Evolutionary conservation across 148 eudicot genomes (phyloP).

Genomic region (Rhododendron molle): DNA sequence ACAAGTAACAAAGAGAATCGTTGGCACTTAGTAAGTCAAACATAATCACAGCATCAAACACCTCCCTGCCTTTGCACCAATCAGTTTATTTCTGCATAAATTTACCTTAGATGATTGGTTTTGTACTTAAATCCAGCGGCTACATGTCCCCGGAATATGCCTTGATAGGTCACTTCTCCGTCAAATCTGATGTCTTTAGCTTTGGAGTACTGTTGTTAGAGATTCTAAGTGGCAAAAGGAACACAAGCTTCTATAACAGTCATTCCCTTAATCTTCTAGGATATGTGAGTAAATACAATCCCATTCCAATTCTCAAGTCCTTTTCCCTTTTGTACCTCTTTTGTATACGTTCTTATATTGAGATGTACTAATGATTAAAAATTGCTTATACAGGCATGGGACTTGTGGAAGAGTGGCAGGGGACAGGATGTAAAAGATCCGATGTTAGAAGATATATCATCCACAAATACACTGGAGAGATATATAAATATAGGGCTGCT

Average conservation of each 20-base stretch:
- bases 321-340: neutral
- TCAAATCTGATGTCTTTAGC: neutral
- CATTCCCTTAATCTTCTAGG: neutral
- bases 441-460: neutral
- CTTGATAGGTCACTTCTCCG: neutral
- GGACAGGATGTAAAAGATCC: neutral
- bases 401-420: neutral
- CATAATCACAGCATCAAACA: neutral
- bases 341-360: neutral
- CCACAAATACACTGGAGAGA: neutral
- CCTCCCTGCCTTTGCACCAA: neutral
- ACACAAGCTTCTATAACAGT: neutral
- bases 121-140: neutral
- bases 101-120: neutral
- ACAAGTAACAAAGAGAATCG: no score
- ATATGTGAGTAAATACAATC: neutral
- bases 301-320: neutral
- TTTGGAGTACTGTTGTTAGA: neutral
- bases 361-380: neutral
- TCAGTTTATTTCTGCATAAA: neutral
- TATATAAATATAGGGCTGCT: slow-evolving; percentile 2
- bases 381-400: neutral
- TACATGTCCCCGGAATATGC: neutral
- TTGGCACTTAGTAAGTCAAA: no score
- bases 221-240: neutral